Base-by-base conservation (phyloP, 2,329 filamentous ascomycete species). In the Emmonsiellopsis sp. region DNA sequence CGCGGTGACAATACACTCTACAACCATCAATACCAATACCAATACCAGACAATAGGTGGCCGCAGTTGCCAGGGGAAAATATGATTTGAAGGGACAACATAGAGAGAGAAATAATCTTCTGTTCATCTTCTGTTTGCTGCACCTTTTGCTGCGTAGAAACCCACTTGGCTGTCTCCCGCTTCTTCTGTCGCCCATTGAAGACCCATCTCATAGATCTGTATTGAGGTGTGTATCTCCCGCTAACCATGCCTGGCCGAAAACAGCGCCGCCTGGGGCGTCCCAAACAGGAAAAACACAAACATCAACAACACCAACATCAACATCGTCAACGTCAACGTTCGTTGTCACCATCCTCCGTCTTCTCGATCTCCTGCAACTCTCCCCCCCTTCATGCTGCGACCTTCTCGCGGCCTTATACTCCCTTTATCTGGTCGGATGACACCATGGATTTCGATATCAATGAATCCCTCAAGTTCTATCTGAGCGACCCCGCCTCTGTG, bases 381-480 rank as follows among this genome's bases (percentile, higher is more conserved):
- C 51, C 51, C 34, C 13, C 35, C 31, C 44, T 41, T 48, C 49
- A 13, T 20, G 47, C 32, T 37, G 41, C 42, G 42, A 15, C 31
- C 44, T 35, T 51, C 52, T 37, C 53, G 51, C 50, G 31, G 52
- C 41, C 35, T 45, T 46, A 50, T 15, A 56, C 51, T 6, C 16
- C 47, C 32, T 50, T 55, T 84, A 86, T 78, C 26, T 51, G 49
- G 65, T 87, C 87, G 76, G 79, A 79, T 62, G 75, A 77, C 59
- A 74, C 72, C 59, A 81, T 90, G 68, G 81, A 85, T 66, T 98
- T 98, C 75, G 89, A 97, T 71, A 89, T 98, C 72, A 95, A 96
- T 70, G 87, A 95, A 76, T 89, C 90, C 60, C 86, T 97, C 71
- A 96, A 95, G 78, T 82, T 89, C 69, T 98, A 96, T 74, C 88